Evolutionary conservation across 768 basidiomycete genomes (phyloP), one percentile per base, ranked within the genome.

Genomic region (Hypholoma sublateritium): DNA sequence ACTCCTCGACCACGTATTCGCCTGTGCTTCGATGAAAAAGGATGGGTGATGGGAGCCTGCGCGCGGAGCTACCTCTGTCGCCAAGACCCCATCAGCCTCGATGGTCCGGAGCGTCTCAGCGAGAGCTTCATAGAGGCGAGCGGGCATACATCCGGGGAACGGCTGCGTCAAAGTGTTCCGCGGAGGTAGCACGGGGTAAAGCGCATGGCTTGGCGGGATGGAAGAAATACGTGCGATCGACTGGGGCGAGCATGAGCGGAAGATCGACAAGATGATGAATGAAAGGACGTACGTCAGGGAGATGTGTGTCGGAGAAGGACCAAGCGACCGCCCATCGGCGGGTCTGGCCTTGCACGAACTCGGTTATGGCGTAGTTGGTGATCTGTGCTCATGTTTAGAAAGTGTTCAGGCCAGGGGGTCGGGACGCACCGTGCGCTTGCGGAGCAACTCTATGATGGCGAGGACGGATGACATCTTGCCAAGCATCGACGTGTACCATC

Each of bases 401-500:
- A 49, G 11, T 8, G 5, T 24, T 11, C 52, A 22, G 53, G n/a
- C 22, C 6, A 24, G n/a, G 45, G 14, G 32, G 25, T 22, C 14
- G 12, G n/a, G 4, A 45, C 72, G 50, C 32, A 78, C 81, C 4
- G 61, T 55, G 49, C 64, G 66, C 13, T 69, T 61, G 35, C 78
- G 78, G 19, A 97, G 72, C 0, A 78, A 67, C 1, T 74, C 73
- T 0, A 93, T 82, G 6, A 98, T 70, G 3, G 81, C 71, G 0
- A 71, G 68, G 2, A 98, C 77, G 2, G 93, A 93, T 0, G 89
- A 82, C 69, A 88, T 75, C 64, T 93, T 96, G 3, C 96, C 96
- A 0, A 98, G 79, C 82, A 98, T 88, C 4, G 92, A 93, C 0
- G 95, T 95, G 65, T 86, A 98, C 96, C 95, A 98, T 44, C 92